These are phyloP conservation scores for Penicillium sp. DNA, from an alignment of 2,329 filamentous ascomycete species.

Conservation along the genomic window DNA sequence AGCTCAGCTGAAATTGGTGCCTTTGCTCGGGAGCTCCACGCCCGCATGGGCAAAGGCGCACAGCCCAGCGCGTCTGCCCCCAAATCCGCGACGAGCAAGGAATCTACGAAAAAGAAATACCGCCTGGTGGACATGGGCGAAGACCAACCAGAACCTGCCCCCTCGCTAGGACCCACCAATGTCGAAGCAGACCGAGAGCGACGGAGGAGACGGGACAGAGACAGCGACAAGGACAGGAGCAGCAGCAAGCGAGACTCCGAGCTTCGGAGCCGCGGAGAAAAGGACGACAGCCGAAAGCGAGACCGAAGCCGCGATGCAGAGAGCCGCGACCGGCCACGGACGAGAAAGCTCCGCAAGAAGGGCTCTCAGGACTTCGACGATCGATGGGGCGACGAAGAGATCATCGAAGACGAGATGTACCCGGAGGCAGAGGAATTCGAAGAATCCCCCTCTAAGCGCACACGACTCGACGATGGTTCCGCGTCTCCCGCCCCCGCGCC, in stretches of 20 bases:
- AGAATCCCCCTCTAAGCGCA: slow-evolving; percentile 69
- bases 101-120: slow-evolving; percentile 51
- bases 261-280: slow-evolving; percentile 29
- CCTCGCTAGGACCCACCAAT: slow-evolving; percentile 33
- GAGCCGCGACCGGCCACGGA: slow-evolving; percentile 45
- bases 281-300: slow-evolving; percentile 42
- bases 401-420: slow-evolving; percentile 31
- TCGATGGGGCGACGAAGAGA: slow-evolving; percentile 77
- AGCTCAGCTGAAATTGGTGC: slow-evolving; percentile 45
- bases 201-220: slow-evolving; percentile 21
- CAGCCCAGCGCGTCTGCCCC: slow-evolving; percentile 17
- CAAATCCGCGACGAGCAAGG: slow-evolving; percentile 23
- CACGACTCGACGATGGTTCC: slow-evolving; percentile 62
- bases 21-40: slow-evolving; percentile 52
- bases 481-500: slow-evolving; percentile 31
- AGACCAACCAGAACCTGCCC: slow-evolving; percentile 37
- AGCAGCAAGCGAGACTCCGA: slow-evolving; percentile 21
- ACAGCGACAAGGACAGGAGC: slow-evolving; percentile 27
- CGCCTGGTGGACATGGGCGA: slow-evolving; percentile 56
- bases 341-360: slow-evolving; percentile 54
- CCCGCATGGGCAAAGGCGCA: slow-evolving; percentile 27
- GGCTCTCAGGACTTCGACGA: slow-evolving; percentile 65
- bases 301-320: slow-evolving; percentile 39
- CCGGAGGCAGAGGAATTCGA: slow-evolving; percentile 61
- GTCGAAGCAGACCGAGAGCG: slow-evolving; percentile 40